These are phyloP conservation scores for Mollisiaceae sp. DNA, from an alignment of 2,329 filamentous ascomycete genomes.

Conservation along the genomic window DNA sequence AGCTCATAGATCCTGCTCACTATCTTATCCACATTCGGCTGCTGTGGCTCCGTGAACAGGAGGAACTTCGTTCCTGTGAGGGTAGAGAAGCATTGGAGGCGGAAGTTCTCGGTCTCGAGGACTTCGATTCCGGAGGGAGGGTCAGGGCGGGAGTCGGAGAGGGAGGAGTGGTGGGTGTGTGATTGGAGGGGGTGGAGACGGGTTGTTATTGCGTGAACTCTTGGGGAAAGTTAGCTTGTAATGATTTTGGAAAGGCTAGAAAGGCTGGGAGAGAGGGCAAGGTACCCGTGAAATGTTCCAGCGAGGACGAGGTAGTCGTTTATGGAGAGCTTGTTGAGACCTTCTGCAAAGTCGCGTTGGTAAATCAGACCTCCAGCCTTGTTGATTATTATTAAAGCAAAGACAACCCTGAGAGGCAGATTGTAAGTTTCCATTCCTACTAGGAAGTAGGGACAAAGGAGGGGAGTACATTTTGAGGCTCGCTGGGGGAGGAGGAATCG, in stretches of 20 bases:
- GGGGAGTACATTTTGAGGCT: slow-evolving; percentile 3
- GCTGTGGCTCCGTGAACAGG: slow-evolving; percentile 80
- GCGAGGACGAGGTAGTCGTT: slow-evolving; percentile 98
- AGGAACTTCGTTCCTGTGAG: slow-evolving; percentile 95
- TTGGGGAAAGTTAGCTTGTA: slow-evolving; percentile 40
- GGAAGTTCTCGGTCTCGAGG: slow-evolving; percentile 91
- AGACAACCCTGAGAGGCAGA: slow-evolving; percentile 75
- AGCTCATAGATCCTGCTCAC: slow-evolving; percentile 89
- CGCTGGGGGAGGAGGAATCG: background rate
- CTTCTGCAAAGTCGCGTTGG: slow-evolving; percentile 90
- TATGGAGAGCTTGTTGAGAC: slow-evolving; percentile 83
- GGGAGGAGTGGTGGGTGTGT: slow-evolving; percentile 36
- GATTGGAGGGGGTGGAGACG: slow-evolving; percentile 65
- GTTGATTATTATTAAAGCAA: slow-evolving; percentile 96
- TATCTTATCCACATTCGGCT: slow-evolving; percentile 81
- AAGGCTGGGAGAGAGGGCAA: slow-evolving; percentile 41
- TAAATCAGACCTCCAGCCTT: slow-evolving; percentile 97
- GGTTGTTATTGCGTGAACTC: slow-evolving; percentile 72
- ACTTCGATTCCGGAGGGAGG: slow-evolving; percentile 84
- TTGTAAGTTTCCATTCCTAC: background rate
- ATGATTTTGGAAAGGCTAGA: background rate
- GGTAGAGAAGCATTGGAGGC: slow-evolving; percentile 94
- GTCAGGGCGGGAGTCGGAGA: slow-evolving; percentile 57
- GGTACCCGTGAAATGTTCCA: slow-evolving; percentile 93
- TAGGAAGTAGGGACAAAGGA: background rate